Percentiles rank a stretch among this genome's conserved stretches.
Evolutionary conservation across 345 rosid species (phyloP).

Genomic region (Leavenworthia alabamica): DNA sequence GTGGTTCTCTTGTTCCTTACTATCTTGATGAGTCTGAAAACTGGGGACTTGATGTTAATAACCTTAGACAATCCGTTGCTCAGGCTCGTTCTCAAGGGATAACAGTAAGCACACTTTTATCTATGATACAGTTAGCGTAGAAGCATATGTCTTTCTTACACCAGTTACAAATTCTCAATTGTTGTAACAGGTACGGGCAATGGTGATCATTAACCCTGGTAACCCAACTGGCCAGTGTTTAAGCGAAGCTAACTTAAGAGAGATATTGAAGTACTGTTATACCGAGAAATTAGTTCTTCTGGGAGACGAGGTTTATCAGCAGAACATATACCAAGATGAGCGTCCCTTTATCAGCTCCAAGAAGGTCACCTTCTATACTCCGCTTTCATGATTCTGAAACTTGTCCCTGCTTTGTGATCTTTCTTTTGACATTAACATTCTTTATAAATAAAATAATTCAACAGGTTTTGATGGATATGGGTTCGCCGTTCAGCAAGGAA

Average conservation of each 20-base stretch:
- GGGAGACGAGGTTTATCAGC: conserved; percentile 99
- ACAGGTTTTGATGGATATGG: conserved; percentile 96
- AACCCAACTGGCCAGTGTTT: conserved; percentile 99
- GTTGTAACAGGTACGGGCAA: conserved; percentile 71
- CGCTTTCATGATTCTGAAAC: neutral
- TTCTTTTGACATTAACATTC: conserved; percentile 8
- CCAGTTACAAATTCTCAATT: neutral
- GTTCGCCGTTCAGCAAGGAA: conserved; percentile 69
- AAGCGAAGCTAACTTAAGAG: conserved; percentile 81
- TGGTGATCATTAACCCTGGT: conserved; percentile 99
- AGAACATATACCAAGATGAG: conserved; percentile 91
- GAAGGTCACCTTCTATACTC: conserved; percentile 47
- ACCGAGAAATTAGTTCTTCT: conserved; percentile 75
- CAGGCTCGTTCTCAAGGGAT: conserved; percentile 79
- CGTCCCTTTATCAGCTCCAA: conserved; percentile 87
- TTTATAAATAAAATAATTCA: neutral
- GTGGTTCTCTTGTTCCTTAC: conserved; percentile 95
- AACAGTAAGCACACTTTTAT: conserved; percentile 47
- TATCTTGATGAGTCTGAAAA: conserved; percentile 89
- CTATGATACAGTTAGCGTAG: neutral
- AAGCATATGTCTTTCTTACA: neutral
- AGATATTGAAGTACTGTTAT: conserved; percentile 70
- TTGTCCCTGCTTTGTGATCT: neutral
- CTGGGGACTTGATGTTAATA: conserved; percentile 89
- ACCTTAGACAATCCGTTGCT: conserved; percentile 70